Conservation (phyloP, 2,329 filamentous ascomycete genomes). For the Colletotrichum horii region DNA sequence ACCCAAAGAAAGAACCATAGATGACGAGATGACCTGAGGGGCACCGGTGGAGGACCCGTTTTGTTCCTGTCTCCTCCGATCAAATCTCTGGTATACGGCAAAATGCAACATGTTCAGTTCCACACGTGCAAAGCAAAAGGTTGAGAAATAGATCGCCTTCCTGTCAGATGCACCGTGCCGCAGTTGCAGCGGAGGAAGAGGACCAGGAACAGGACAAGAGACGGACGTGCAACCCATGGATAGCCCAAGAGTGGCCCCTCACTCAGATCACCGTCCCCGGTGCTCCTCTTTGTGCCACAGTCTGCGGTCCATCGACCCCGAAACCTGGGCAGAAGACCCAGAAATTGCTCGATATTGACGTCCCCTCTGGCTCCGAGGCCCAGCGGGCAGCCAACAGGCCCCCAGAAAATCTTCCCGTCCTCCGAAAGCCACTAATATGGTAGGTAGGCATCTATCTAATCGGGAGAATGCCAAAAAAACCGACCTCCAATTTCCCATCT, state of each 20-base stretch:
- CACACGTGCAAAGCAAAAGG: not conserved
- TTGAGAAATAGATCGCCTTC: not conserved
- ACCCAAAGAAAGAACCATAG: not conserved
- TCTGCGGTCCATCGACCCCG: not conserved
- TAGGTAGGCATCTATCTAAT: not conserved
- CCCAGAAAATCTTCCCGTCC: not conserved
- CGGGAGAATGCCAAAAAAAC: not conserved
- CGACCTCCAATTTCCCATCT: not conserved
- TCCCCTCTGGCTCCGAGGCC: not conserved
- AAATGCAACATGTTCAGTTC: not conserved
- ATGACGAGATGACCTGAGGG: conserved; percentile 6
- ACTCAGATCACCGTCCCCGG: not conserved
- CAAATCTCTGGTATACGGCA: conserved; percentile 7
- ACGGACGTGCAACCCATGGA: not conserved
- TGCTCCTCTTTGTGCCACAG: not conserved
- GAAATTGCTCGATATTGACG: not conserved
- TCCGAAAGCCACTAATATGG: not conserved
- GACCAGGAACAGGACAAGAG: not conserved
- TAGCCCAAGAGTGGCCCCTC: not conserved
- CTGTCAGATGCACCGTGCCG: not conserved
- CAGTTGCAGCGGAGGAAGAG: not conserved
- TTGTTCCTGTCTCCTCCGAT: not conserved
- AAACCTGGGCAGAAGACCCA: not conserved
- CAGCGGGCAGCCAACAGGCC: not conserved
- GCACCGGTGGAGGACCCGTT: not conserved